A percentile compares a stretch with the other conserved stretches of the same genome.
These are phyloP conservation scores for Roridomyces roridus DNA, from an alignment of 768 basidiomycete species.

Conservation along the genomic window DNA sequence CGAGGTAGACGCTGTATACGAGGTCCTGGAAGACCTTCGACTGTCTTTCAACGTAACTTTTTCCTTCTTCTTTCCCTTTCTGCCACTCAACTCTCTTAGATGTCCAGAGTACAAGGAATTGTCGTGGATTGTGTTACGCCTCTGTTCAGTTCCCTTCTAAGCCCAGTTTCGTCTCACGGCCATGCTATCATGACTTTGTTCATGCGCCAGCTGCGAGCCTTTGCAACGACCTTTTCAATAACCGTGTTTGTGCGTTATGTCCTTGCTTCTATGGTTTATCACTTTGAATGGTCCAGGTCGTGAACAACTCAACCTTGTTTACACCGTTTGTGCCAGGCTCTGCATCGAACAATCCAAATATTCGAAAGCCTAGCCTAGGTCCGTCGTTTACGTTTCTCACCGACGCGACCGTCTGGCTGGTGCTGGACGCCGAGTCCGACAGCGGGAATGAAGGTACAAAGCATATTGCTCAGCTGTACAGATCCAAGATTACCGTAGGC, in stretches of 20 bases:
- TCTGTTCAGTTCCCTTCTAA: conserved; percentile 67
- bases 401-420: conserved; percentile 79
- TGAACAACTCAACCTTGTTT: conserved; percentile 58
- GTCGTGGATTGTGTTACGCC: conserved; percentile 73
- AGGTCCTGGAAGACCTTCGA: conserved; percentile 53
- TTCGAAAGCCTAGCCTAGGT: conserved; percentile 74
- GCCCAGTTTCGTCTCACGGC: conserved; percentile 72
- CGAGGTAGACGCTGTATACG: conserved; percentile 60
- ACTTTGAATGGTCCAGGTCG: conserved; percentile 61
- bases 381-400: conserved; percentile 77
- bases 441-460: conserved; percentile 27
- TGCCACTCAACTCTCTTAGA: conserved; percentile 17
- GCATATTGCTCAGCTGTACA: conserved; percentile 47
- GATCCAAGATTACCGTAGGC: conserved; percentile 49
- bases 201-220: conserved; percentile 65
- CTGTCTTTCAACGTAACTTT: conserved; percentile 34
- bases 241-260: conserved; percentile 58
- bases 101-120: conserved; percentile 47
- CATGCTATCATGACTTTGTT: conserved; percentile 77
- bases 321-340: conserved; percentile 18
- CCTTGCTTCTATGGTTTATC: neutral
- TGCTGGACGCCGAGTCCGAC: conserved; percentile 27
- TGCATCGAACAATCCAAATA: conserved; percentile 31
- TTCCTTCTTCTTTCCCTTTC: conserved; percentile 10
- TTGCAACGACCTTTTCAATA: conserved; percentile 51